phyloP scores from a whole-genome alignment of 345 rosid genomes.

The Psidium guajava region DNA sequence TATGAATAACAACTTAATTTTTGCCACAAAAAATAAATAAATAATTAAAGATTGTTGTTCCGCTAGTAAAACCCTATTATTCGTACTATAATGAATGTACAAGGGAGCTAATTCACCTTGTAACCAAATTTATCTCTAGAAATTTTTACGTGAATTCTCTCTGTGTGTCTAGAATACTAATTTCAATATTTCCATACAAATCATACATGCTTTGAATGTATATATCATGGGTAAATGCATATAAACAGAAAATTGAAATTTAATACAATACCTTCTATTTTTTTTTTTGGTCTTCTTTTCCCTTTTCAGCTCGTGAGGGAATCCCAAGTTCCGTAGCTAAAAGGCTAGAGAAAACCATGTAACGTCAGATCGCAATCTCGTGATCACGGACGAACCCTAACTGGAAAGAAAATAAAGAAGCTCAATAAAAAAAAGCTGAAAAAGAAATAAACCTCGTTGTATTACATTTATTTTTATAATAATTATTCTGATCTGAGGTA shows the following conservation, averaged over 20 bases:
- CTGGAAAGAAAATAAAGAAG: background rate
- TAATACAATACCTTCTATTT: background rate
- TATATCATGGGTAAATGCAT: background rate
- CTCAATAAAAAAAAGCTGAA: background rate
- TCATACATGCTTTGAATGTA: background rate
- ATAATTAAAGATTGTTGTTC: too few species aligned
- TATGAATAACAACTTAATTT: too few species aligned
- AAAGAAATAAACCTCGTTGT: background rate
- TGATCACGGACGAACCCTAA: background rate
- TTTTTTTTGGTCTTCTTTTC: background rate
- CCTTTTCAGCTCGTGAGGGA: background rate
- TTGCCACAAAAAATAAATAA: too few species aligned
- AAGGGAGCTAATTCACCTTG: background rate
- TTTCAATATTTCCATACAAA: background rate
- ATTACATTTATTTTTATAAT: background rate
- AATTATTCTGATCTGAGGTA: background rate
- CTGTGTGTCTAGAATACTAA: background rate
- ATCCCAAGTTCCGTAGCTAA: background rate
- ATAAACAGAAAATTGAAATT: background rate
- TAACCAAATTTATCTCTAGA: background rate
- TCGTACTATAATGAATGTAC: background rate
- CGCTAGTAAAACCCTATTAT: too few species aligned
- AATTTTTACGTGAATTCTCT: background rate
- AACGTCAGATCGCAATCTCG: background rate
- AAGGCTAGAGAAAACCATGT: background rate